Conservation (phyloP, 805 yeast species). For the Saturnispora besseyi region DNA sequence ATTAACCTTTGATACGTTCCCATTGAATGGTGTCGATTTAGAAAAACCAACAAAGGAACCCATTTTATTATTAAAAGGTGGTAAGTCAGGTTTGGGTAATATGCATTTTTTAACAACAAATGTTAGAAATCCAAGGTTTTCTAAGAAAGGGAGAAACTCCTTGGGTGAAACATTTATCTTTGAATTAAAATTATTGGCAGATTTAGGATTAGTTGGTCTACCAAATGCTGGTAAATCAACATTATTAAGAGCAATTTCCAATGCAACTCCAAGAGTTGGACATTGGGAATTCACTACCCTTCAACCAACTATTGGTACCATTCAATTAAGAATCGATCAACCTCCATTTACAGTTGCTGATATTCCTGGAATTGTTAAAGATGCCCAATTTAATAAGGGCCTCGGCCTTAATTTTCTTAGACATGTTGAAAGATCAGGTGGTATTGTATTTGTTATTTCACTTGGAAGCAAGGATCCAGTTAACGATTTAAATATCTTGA, state of each 20-base stretch:
- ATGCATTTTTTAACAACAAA: conserved; percentile 84
- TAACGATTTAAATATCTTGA: conserved; percentile 50
- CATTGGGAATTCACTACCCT: conserved; percentile 96
- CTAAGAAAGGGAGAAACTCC: conserved; percentile 70
- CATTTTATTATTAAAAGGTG: conserved; percentile 66
- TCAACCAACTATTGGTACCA: conserved; percentile 87
- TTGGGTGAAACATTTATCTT: conserved; percentile 59
- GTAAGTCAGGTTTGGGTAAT: conserved; percentile 92
- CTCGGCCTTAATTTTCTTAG: conserved; percentile 90
- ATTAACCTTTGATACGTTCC: conserved; percentile 56
- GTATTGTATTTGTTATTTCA: conserved; percentile 78
- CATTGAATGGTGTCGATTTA: conserved; percentile 74
- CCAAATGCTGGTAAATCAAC: conserved; percentile 98
- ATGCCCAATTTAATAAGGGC: conserved; percentile 79
- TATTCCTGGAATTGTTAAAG: conserved; percentile 90
- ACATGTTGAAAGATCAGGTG: conserved; percentile 87
- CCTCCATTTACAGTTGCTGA: conserved; percentile 89
- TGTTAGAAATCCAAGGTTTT: conserved; percentile 83
- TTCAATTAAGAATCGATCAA: conserved; percentile 52
- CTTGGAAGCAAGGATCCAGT: conserved; percentile 62
- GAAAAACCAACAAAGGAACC: conserved; percentile 56
- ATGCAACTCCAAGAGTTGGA: conserved; percentile 85
- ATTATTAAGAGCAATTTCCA: conserved; percentile 72
- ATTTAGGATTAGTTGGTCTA: conserved; percentile 85
- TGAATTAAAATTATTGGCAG: conserved; percentile 85